Evolutionary conservation across 331 rosid species (phyloP).

Genomic region (Quercus phellos): DNA sequence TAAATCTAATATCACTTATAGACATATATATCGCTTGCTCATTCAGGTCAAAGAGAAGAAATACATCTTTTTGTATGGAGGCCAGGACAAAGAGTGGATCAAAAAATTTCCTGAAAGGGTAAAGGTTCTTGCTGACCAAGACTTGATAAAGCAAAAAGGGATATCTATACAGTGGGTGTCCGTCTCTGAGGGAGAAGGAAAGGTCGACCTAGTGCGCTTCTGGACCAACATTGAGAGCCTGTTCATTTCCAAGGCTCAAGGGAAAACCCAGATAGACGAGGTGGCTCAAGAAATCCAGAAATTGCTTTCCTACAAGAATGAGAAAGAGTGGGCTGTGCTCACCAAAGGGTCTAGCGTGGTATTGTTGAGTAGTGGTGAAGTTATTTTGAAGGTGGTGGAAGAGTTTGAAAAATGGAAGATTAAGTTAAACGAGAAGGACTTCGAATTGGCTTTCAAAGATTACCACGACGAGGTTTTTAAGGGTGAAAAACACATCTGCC

Average conservation of each 20-base stretch:
- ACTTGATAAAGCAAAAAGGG: slow-evolving; percentile 2
- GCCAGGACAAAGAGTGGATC: slow-evolving; percentile 27
- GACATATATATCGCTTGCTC: too few species aligned
- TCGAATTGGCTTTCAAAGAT: neutral
- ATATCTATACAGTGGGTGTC: slow-evolving; percentile 23
- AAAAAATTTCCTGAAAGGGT: slow-evolving; percentile 23
- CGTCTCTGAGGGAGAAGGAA: slow-evolving; percentile 1
- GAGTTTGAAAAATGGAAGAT: slow-evolving; percentile 39
- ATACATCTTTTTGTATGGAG: slow-evolving; percentile 37
- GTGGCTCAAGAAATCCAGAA: slow-evolving; percentile 23
- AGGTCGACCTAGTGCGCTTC: slow-evolving; percentile 13
- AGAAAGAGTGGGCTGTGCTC: slow-evolving; percentile 40
- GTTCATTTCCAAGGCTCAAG: slow-evolving; percentile 19
- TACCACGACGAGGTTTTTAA: neutral
- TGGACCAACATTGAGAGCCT: slow-evolving; percentile 35
- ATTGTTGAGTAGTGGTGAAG: slow-evolving; percentile 21
- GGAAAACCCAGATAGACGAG: neutral
- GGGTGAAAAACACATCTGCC: neutral
- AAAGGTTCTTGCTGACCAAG: neutral
- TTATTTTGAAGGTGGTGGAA: slow-evolving; percentile 24
- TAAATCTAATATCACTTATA: too few species aligned
- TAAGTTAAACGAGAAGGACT: too few species aligned
- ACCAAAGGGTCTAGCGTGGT: slow-evolving; percentile 34
- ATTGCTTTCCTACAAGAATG: slow-evolving; percentile 40
- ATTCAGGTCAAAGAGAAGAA: neutral